Percentiles rank a stretch among this genome's conserved stretches.
These are phyloP conservation scores for Neoboletus magnificus DNA, from an alignment of 768 basidiomycete species.

Conservation along the genomic window DNA sequence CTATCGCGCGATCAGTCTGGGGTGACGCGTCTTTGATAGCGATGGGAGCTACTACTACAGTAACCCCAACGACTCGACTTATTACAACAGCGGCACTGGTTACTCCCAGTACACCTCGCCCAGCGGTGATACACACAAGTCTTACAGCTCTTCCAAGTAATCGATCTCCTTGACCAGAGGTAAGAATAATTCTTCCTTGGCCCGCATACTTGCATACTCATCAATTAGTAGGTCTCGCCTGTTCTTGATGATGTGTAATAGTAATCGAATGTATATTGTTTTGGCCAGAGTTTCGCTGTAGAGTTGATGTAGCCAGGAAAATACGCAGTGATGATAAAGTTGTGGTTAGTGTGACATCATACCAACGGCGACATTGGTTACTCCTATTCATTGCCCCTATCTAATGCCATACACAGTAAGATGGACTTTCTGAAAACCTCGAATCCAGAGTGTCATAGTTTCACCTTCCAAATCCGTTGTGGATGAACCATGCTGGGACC, in stretches of 20 bases:
- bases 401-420: too few relatives aligned
- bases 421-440: too few relatives aligned
- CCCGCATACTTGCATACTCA: neutral
- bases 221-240: neutral
- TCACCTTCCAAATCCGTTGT: too few relatives aligned
- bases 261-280: neutral
- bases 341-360: too few relatives aligned
- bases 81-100: constrained; percentile 52
- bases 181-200: neutral
- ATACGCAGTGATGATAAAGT: neutral
- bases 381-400: neutral
- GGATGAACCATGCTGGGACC: too few relatives aligned
- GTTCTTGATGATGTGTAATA: neutral
- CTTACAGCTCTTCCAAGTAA: constrained; percentile 24
- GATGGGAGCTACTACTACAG: constrained; percentile 62
- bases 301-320: neutral
- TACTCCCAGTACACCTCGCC: constrained; percentile 51
- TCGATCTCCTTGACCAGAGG: neutral
- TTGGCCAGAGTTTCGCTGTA: too few relatives aligned
- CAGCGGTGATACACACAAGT: constrained; percentile 31
- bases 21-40: constrained; percentile 21
- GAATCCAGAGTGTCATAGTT: too few relatives aligned
- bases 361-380: neutral
- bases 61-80: constrained; percentile 59
- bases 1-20: neutral